These are phyloP conservation scores for Aspergillus baeticus DNA, from an alignment of 495 filamentous ascomycete species.

Conservation along the genomic window DNA sequence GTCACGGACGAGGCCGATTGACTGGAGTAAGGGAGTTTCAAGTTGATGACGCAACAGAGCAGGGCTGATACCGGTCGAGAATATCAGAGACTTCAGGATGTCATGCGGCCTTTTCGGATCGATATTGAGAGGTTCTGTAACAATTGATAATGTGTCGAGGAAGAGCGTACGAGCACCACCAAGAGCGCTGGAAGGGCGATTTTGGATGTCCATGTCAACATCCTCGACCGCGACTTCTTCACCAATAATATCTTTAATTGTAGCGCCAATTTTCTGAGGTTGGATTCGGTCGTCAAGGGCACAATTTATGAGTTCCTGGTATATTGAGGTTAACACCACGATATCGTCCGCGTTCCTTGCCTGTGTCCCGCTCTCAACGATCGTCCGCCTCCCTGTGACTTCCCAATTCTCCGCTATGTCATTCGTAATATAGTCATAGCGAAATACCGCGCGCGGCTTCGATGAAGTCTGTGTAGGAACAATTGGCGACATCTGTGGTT, in stretches of 20 bases:
- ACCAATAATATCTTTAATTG: constrained; percentile 72
- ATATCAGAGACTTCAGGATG: constrained; percentile 53
- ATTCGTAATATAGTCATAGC: constrained; percentile 59
- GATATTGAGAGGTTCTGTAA: constrained; percentile 48
- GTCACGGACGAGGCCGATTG: constrained; percentile 75
- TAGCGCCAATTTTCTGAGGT: constrained; percentile 65
- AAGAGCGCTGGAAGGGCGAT: constrained; percentile 34
- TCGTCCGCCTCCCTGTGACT: constrained; percentile 39
- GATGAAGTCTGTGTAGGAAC: constrained; percentile 20
- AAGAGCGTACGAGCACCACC: constrained; percentile 72
- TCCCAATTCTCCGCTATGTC: constrained; percentile 49
- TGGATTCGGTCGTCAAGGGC: constrained; percentile 66
- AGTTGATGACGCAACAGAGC: constrained; percentile 75
- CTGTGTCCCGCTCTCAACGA: constrained; percentile 47
- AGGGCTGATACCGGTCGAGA: constrained; percentile 68
- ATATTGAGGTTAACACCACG: constrained; percentile 64
- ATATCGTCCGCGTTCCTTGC: constrained; percentile 65
- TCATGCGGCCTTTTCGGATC: constrained; percentile 48
- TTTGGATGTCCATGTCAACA: constrained; percentile 31
- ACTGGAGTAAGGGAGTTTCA: constrained; percentile 71
- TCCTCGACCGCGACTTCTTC: constrained; percentile 47
- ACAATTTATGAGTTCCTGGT: constrained; percentile 80
- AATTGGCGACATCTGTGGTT: constrained; percentile 19
- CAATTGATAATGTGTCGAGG: constrained; percentile 75
- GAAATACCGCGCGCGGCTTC: constrained; percentile 38